phyloP scores from a whole-genome alignment of 306 rosid genomes.

The Casuarina glauca region DNA sequence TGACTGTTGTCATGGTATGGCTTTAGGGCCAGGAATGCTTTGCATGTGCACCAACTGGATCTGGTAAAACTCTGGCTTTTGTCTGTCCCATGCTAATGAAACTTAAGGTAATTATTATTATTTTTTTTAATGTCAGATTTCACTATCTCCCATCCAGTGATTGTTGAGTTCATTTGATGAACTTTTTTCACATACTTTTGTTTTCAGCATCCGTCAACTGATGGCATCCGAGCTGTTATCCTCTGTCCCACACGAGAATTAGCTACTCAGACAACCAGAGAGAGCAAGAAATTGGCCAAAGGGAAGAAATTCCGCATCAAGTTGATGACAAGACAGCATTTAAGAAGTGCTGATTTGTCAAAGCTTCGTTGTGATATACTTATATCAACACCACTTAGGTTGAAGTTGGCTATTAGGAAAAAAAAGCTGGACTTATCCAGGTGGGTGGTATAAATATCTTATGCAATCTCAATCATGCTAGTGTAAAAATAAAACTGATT shows the following conservation, averaged over 20 bases:
- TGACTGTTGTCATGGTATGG: slow-evolving; percentile 1
- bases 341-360: slow-evolving; percentile 65
- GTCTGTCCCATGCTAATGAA: slow-evolving; percentile 90
- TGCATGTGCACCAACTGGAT: slow-evolving; percentile 98
- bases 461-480: slow-evolving; percentile 5
- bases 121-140: slow-evolving; percentile 19
- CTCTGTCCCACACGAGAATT: slow-evolving; percentile 87
- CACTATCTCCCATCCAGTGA: slow-evolving; percentile 12
- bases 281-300: slow-evolving; percentile 78
- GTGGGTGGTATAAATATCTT: slow-evolving; percentile 40
- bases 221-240: slow-evolving; percentile 78
- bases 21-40: slow-evolving; percentile 86
- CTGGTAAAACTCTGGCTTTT: slow-evolving; percentile 94
- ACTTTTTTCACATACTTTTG: slow-evolving; percentile 5
- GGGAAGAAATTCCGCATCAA: slow-evolving; percentile 64
- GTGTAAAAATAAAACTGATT: not conserved
- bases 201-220: slow-evolving; percentile 53
- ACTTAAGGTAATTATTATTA: slow-evolving; percentile 57
- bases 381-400: slow-evolving; percentile 83
- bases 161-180: slow-evolving; percentile 29
- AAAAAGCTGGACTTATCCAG: slow-evolving; percentile 75
- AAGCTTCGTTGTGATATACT: slow-evolving; percentile 74
- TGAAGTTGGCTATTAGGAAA: slow-evolving; percentile 56
- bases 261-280: slow-evolving; percentile 83
- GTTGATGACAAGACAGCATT: slow-evolving; percentile 64